A percentile compares a stretch with the other conserved stretches of the same genome.
These are phyloP conservation scores for Oryza rufipogon DNA, from an alignment of 176 grass and related monocot genomes.

Conservation along the genomic window DNA sequence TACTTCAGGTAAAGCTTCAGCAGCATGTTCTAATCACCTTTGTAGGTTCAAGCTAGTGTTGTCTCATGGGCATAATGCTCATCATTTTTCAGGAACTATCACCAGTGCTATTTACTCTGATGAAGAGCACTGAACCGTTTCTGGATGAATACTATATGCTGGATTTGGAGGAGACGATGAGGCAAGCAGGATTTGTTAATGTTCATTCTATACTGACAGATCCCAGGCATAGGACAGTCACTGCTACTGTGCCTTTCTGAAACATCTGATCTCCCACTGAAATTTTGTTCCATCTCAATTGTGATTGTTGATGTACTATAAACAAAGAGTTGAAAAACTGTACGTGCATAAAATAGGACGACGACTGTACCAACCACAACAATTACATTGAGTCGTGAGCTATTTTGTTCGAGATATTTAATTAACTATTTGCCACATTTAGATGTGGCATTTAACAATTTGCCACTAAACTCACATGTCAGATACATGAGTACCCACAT, in stretches of 20 bases:
- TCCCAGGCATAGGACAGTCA: slow-evolving; percentile 88
- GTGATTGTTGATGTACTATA: neutral
- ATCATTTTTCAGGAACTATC: slow-evolving; percentile 66
- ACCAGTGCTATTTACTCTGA: slow-evolving; percentile 74
- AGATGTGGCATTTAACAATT: no score
- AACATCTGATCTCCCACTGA: neutral
- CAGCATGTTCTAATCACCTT: neutral
- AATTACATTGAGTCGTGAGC: neutral
- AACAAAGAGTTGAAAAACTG: slow-evolving; percentile 2
- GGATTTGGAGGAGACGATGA: slow-evolving; percentile 70
- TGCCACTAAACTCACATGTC: no score
- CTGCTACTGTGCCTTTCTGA: slow-evolving; percentile 67
- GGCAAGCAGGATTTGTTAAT: slow-evolving; percentile 61
- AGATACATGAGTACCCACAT: no score
- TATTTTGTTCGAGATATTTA: neutral
- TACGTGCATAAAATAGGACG: neutral
- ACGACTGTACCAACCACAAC: neutral
- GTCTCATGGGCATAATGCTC: neutral
- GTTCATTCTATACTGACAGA: slow-evolving; percentile 68
- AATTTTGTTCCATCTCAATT: neutral
- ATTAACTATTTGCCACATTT: no score
- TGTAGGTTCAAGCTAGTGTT: neutral
- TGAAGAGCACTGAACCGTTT: slow-evolving; percentile 90
- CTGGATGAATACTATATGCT: slow-evolving; percentile 86
- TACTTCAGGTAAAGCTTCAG: slow-evolving; percentile 65